A percentile compares a stretch with the other conserved stretches of the same genome.
These are phyloP conservation scores for Cyberlindnera subsufficiens DNA, from an alignment of 805 yeast species.

Conservation along the genomic window DNA sequence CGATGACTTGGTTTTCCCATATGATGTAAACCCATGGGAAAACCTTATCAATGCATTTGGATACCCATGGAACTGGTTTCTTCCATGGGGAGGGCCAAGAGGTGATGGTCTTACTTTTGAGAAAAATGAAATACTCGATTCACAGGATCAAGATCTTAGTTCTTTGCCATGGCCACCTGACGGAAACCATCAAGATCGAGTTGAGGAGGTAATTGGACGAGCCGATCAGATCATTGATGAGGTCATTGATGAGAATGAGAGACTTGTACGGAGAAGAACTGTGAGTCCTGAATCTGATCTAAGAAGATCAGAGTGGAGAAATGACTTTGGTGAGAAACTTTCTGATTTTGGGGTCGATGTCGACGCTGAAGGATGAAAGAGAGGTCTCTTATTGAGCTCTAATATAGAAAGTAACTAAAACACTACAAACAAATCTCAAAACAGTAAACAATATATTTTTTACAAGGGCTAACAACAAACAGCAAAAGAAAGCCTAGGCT, in stretches of 20 bases:
- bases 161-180: slow-evolving; percentile 93
- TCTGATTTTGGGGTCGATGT: slow-evolving; percentile 86
- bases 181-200: slow-evolving; percentile 45
- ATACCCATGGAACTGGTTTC: slow-evolving; percentile 53
- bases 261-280: slow-evolving; percentile 22
- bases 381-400: neutral
- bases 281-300: neutral
- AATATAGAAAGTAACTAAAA: neutral
- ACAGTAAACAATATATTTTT: too few relatives aligned
- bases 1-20: slow-evolving; percentile 78
- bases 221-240: neutral
- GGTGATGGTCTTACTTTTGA: slow-evolving; percentile 56
- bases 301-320: slow-evolving; percentile 49
- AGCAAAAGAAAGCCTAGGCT: too few relatives aligned
- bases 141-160: slow-evolving; percentile 49
- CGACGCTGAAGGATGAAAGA: slow-evolving; percentile 31
- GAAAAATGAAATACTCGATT: slow-evolving; percentile 45
- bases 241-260: slow-evolving; percentile 19
- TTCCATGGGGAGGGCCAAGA: slow-evolving; percentile 63
- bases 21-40: slow-evolving; percentile 57
- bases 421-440: neutral
- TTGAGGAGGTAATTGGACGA: neutral
- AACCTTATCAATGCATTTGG: slow-evolving; percentile 58
- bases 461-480: too few relatives aligned
- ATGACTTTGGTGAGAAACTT: slow-evolving; percentile 77